These are phyloP conservation scores for Polyporus arcularius DNA, from an alignment of 768 basidiomycete species.

Conservation along the genomic window DNA sequence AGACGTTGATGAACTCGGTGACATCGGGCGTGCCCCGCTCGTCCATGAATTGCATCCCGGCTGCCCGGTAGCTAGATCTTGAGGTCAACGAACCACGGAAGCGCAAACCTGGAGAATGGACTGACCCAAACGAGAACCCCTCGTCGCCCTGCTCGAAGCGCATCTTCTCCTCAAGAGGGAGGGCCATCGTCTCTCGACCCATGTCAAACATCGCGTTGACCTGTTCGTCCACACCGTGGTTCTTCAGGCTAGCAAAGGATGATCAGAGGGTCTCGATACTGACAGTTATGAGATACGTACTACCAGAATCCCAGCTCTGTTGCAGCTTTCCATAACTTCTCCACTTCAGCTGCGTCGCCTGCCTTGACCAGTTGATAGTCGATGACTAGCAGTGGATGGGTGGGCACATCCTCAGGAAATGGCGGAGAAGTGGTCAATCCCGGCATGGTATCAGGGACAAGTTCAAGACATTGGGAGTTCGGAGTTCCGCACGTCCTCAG, in stretches of 20 bases:
- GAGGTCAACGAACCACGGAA: background rate
- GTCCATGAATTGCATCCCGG: conserved; percentile 36
- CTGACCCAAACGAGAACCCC: conserved; percentile 41
- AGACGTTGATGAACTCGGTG: conserved; percentile 39
- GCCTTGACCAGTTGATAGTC: conserved; percentile 42
- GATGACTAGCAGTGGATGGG: conserved; percentile 47
- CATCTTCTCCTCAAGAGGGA: conserved; percentile 44
- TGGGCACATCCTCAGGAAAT: conserved; percentile 46
- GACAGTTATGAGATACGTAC: conserved; percentile 33
- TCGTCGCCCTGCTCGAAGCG: conserved; percentile 46
- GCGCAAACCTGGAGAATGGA: background rate
- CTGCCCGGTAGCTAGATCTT: conserved; percentile 29
- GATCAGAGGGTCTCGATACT: background rate
- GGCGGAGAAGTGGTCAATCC: conserved; percentile 34
- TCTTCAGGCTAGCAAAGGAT: conserved; percentile 37
- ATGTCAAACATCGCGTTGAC: conserved; percentile 43
- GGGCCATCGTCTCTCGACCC: conserved; percentile 42
- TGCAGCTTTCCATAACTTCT: conserved; percentile 48
- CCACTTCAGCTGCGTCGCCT: conserved; percentile 39
- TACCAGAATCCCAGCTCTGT: conserved; percentile 57
- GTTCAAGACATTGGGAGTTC: too few species aligned
- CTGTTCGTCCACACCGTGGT: conserved; percentile 41
- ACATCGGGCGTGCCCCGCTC: conserved; percentile 34
- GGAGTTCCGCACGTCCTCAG: too few species aligned
- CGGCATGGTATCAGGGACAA: conserved; percentile 29